Conservation (phyloP, 805 yeast genomes). For the Zygosaccharomyces bailii region DNA sequence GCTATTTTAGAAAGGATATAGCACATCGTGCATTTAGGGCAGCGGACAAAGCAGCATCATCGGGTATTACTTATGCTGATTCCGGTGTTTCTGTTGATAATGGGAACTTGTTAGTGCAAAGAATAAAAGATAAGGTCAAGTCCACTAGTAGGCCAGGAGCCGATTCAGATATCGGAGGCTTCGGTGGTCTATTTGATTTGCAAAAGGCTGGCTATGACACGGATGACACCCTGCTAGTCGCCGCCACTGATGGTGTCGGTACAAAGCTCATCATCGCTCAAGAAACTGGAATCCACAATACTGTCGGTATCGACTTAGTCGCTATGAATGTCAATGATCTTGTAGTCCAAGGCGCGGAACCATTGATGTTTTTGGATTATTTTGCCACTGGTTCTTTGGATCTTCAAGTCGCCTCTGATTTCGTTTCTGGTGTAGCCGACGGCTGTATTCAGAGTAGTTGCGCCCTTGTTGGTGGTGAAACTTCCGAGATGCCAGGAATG, state of each 20-base stretch:
- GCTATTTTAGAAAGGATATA: constrained; percentile 86
- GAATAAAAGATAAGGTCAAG: constrained; percentile 84
- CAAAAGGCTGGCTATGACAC: constrained; percentile 73
- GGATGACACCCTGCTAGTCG: constrained; percentile 78
- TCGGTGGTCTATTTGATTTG: constrained; percentile 94
- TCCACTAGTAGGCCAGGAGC: constrained; percentile 95
- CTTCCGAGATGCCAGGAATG: constrained; percentile 99
- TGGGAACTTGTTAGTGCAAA: constrained; percentile 86
- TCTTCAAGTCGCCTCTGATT: constrained; percentile 75
- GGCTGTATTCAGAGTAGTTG: constrained; percentile 95
- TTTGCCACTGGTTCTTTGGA: constrained; percentile 94
- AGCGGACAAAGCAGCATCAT: constrained; percentile 24
- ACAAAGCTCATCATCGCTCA: constrained; percentile 95
- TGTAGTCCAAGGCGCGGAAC: constrained; percentile 99
- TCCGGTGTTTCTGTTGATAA: constrained; percentile 98
- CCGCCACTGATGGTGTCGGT: constrained; percentile 99
- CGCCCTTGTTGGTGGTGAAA: constrained; percentile 98
- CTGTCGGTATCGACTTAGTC: constrained; percentile 98
- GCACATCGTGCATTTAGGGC: constrained; percentile 93
- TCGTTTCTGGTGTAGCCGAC: constrained; percentile 92
- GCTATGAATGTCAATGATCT: constrained; percentile 99
- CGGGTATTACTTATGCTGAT: constrained; percentile 75
- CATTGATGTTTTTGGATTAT: constrained; percentile 90
- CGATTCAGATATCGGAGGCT: constrained; percentile 97
- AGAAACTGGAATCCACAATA: constrained; percentile 78